Conservation (phyloP, 2,329 filamentous ascomycete species). For the Cadophora gregata region DNA sequence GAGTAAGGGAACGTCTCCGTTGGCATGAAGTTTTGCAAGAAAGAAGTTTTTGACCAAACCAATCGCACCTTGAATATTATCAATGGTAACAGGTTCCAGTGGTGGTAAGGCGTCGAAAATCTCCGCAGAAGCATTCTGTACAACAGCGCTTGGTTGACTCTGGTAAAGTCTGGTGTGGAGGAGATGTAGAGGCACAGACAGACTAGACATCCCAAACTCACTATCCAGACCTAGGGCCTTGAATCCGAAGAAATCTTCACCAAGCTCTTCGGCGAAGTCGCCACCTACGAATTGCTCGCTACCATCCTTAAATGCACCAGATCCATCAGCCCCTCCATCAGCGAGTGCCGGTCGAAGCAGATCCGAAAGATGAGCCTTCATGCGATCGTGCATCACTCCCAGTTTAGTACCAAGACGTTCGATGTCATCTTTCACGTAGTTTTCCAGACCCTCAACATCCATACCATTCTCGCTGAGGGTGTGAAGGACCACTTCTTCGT, state of each 20-base stretch:
- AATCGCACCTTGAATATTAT: slow-evolving; percentile 80
- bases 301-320: slow-evolving; percentile 91
- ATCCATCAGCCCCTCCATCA: slow-evolving; percentile 82
- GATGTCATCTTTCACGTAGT: slow-evolving; percentile 92
- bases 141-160: slow-evolving; percentile 74
- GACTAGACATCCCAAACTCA: slow-evolving; percentile 85
- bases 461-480: slow-evolving; percentile 84
- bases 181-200: slow-evolving; percentile 92
- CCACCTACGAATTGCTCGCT: slow-evolving; percentile 96
- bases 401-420: slow-evolving; percentile 84
- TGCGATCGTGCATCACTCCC: slow-evolving; percentile 85
- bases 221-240: slow-evolving; percentile 90
- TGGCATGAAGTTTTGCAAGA: slow-evolving; percentile 83
- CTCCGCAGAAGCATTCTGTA: slow-evolving; percentile 59
- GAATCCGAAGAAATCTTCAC: slow-evolving; percentile 99
- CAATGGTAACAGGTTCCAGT: slow-evolving; percentile 78
- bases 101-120: slow-evolving; percentile 69
- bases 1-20: slow-evolving; percentile 79
- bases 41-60: slow-evolving; percentile 93
- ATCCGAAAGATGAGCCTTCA: slow-evolving; percentile 93
- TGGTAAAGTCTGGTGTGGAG: slow-evolving; percentile 89
- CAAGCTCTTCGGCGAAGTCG: slow-evolving; percentile 96
- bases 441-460: slow-evolving; percentile 80
- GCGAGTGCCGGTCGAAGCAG: slow-evolving; percentile 87
- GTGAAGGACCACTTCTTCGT: slow-evolving; percentile 87